Conservation (phyloP, 2,329 filamentous ascomycete species). For the Ramularia collo-cygni region DNA sequence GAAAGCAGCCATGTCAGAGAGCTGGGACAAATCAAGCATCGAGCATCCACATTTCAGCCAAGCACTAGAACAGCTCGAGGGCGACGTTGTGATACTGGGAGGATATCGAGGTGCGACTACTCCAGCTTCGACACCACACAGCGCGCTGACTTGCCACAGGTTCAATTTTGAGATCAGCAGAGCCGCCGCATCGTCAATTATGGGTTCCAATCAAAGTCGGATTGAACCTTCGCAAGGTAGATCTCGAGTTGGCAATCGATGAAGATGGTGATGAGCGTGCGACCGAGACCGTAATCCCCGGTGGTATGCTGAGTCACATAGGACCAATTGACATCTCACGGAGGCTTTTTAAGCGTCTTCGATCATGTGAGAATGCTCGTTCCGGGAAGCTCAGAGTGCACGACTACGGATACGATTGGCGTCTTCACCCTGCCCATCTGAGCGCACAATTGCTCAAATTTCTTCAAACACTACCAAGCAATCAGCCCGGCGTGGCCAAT, state of each 20-base stretch:
- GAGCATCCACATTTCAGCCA: constrained; percentile 45
- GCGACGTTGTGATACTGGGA: constrained; percentile 81
- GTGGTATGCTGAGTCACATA: constrained; percentile 84
- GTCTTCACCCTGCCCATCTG: constrained; percentile 71
- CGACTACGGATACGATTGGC: constrained; percentile 94
- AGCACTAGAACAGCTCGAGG: constrained; percentile 63
- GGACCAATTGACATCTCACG: constrained; percentile 86
- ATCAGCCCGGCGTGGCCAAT: constrained; percentile 49
- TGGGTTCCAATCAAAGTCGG: constrained; percentile 95
- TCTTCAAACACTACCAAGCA: constrained; percentile 67
- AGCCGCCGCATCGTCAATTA: constrained; percentile 74
- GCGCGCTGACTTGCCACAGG: no score
- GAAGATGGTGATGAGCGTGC: constrained; percentile 73
- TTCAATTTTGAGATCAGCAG: constrained; percentile 77
- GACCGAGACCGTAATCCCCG: constrained; percentile 74
- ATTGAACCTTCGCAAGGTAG: constrained; percentile 82
- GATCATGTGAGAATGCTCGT: constrained; percentile 65
- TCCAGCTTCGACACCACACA: no score
- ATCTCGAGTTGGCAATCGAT: constrained; percentile 78
- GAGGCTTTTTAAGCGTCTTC: constrained; percentile 70
- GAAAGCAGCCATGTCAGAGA: constrained; percentile 17
- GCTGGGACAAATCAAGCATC: constrained; percentile 25
- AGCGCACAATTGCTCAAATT: constrained; percentile 66
- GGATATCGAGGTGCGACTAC: constrained; percentile 64
- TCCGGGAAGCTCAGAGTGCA: constrained; percentile 69